These are phyloP conservation scores for Ophiosphaerella herpotricha DNA, from an alignment of 2,329 filamentous ascomycete genomes.

Conservation along the genomic window DNA sequence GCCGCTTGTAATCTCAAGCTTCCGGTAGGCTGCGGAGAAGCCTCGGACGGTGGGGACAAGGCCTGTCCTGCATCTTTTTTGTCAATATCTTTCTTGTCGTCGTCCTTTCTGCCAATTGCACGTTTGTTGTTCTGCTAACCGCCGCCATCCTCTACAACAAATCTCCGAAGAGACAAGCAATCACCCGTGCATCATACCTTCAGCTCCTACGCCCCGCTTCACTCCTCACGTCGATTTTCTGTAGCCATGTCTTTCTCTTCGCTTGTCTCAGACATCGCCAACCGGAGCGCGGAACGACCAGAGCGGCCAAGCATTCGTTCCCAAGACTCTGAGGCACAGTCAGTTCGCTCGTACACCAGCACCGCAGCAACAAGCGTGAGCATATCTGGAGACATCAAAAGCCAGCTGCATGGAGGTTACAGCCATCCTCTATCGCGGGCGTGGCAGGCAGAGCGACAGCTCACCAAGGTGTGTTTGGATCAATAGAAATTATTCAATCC, in stretches of 20 bases:
- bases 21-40: slow-evolving; percentile 14
- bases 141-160: slow-evolving; percentile 11
- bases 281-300: slow-evolving; percentile 48
- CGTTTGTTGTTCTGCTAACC: slow-evolving; percentile 2
- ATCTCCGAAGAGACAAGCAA: slow-evolving; percentile 2
- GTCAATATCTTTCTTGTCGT: not conserved
- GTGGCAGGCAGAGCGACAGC: slow-evolving; percentile 59
- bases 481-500: not conserved
- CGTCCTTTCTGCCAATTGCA: not conserved
- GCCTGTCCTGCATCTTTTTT: not conserved
- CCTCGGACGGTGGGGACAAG: slow-evolving; percentile 3
- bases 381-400: slow-evolving; percentile 57
- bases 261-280: slow-evolving; percentile 57
- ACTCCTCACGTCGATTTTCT: not conserved
- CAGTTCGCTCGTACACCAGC: slow-evolving; percentile 55
- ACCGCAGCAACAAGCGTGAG: slow-evolving; percentile 58
- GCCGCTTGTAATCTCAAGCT: slow-evolving; percentile 11
- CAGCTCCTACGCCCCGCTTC: slow-evolving; percentile 2
- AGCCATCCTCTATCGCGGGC: slow-evolving; percentile 56
- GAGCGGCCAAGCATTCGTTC: slow-evolving; percentile 50
- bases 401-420: slow-evolving; percentile 58
- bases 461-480: slow-evolving; percentile 51
- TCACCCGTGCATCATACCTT: slow-evolving; percentile 3
- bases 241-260: slow-evolving; percentile 57
- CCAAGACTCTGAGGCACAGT: slow-evolving; percentile 52